Conservation (phyloP, 805 yeast species). For the Metschnikowia cubensis region DNA sequence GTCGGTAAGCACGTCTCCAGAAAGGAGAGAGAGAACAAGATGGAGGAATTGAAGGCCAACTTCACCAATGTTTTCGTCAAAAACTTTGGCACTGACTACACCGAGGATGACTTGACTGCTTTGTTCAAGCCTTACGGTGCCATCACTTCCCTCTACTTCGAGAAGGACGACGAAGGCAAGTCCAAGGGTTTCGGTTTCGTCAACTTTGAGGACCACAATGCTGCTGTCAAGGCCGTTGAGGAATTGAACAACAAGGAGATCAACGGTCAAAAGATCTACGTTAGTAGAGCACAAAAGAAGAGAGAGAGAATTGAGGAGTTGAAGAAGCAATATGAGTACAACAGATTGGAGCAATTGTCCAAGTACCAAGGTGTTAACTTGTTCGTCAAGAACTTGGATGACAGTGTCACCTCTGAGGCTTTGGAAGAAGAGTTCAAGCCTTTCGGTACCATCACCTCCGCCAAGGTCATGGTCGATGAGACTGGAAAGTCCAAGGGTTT, state of each 20-base stretch:
- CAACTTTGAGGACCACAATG: conserved; percentile 82
- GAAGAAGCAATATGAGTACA: conserved; percentile 89
- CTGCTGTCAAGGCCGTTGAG: conserved; percentile 88
- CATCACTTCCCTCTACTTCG: conserved; percentile 78
- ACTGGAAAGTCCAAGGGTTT: conserved; percentile 95
- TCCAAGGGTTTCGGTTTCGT: conserved; percentile 95
- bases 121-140: conserved; percentile 72
- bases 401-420: conserved; percentile 84
- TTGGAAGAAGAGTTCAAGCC: conserved; percentile 89
- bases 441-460: conserved; percentile 92
- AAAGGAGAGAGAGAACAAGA: conserved; percentile 91
- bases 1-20: conserved; percentile 92
- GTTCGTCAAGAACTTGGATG: conserved; percentile 95
- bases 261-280: conserved; percentile 82
- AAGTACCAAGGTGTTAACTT: conserved; percentile 98
- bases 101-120: conserved; percentile 66
- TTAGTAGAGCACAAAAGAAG: conserved; percentile 99
- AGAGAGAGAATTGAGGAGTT: conserved; percentile 95
- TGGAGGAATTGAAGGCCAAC: conserved; percentile 85
- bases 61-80: conserved; percentile 95
- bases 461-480: conserved; percentile 94
- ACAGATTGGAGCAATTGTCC: conserved; percentile 83
- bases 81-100: conserved; percentile 71
- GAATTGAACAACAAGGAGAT: conserved; percentile 83
- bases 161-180: conserved; percentile 80